These are phyloP conservation scores for Ilyonectria mors-panacis DNA, from an alignment of 2,329 filamentous ascomycete species.

Conservation along the genomic window DNA sequence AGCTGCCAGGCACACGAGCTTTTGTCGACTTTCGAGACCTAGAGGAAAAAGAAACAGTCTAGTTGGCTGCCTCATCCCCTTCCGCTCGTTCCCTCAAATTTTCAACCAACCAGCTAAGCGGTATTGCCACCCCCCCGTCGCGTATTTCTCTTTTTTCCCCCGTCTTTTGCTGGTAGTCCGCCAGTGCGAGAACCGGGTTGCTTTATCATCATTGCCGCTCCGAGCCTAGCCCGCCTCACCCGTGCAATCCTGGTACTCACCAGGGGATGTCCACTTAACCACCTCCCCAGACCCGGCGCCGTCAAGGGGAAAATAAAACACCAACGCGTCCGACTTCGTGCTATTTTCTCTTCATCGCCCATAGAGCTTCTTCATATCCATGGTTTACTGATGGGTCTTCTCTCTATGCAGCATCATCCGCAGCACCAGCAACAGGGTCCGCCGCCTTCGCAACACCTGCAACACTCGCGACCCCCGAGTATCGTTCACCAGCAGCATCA, in stretches of 20 bases:
- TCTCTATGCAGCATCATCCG: conserved; percentile 82
- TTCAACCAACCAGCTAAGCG: conserved; percentile 43
- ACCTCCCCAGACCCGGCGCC: conserved; percentile 62
- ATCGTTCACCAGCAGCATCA: conserved; percentile 82
- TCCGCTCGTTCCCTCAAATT: conserved; percentile 32
- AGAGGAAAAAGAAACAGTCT: conserved; percentile 20
- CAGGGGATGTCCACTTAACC: conserved; percentile 57
- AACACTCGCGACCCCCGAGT: conserved; percentile 80
- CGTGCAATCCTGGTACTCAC: conserved; percentile 65
- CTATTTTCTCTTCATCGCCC: conserved; percentile 52
- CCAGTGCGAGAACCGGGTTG: conserved; percentile 50
- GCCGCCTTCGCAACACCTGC: conserved; percentile 75
- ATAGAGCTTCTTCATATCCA: conserved; percentile 56
- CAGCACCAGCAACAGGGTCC: conserved; percentile 82
- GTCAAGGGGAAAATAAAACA: conserved; percentile 66
- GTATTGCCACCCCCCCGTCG: conserved; percentile 50
- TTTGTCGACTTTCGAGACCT: conserved; percentile 30
- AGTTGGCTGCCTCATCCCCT: conserved; percentile 32
- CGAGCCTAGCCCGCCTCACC: conserved; percentile 65
- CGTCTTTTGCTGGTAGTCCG: conserved; percentile 46
- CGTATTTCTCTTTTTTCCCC: conserved; percentile 38
- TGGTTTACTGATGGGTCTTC: conserved; percentile 71
- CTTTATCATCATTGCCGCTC: conserved; percentile 58
- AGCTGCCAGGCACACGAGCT: conserved; percentile 40
- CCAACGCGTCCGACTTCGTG: conserved; percentile 62